Base-by-base conservation (phyloP, 192 early-diverging fungal genomes). In the Coemansia sp. region DNA sequence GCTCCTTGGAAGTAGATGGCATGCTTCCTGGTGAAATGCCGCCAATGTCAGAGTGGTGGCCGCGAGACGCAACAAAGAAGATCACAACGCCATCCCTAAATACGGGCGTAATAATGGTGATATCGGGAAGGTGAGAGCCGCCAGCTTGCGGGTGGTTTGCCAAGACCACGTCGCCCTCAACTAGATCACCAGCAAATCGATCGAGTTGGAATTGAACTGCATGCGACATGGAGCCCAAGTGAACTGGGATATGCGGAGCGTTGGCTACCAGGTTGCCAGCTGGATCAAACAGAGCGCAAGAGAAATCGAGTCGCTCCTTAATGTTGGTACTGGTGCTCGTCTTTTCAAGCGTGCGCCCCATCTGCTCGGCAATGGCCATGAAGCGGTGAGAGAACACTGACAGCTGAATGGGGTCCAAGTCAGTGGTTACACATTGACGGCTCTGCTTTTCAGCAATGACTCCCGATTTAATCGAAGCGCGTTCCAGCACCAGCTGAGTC, bases 311-410 rank as follows among this genome's bases (percentile, higher is more conserved):
- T 11, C 97, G 90, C 77, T 99, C 97, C 68, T 99, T 99, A 75
- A 99, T 99, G 64, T 99, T 99, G 25, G 97, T 98, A 41, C 91
- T 93, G 46, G 98, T 92, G 25, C 94, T 85, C 2, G 97, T 99
- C 77, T 97, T 94, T 76, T 98, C 93, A 9, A 98, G 77, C 25
- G 96, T 94, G 25, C 90, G 84, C 17, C 96, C 96, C 96, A 98
- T 98, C 79, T 98, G 96, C 75, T 98, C 96, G 8, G 95, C 97
- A 76, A 99, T 97, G 61, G 86, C 87, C 97, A 99, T 99, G 70
- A 99, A 99, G 14, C 97, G 88, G 82, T 99, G 95, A 1, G 91
- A 90, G 79, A 99, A 95, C 17, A 99, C 91, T 1, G 92, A 89
- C 2, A 99, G 84, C 77, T 91, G 89, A 61, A 99, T 97, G 23